Evolutionary conservation across 2,329 filamentous ascomycete genomes (phyloP), one percentile per base, ranked within the genome.

Genomic region (Colletotrichum euphorbiae): DNA sequence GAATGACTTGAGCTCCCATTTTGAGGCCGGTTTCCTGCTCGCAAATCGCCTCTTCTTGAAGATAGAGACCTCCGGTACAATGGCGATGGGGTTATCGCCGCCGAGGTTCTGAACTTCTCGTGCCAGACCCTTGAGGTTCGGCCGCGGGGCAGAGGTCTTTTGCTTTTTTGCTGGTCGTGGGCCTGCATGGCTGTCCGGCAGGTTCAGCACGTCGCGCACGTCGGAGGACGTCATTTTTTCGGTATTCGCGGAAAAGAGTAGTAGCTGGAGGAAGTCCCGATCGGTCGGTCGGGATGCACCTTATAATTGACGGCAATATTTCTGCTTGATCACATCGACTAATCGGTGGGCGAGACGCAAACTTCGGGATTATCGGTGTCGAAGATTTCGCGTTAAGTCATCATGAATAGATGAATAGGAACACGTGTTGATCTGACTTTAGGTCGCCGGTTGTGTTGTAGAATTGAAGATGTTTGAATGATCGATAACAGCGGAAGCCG

Each of bases 151-250:
- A 15, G 85, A 82, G 6, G 87, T 82, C 77, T 92, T 94, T 74
- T 91, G 89, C 77, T 95, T 94, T 82, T 96, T 97, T 48, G 87
- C 81, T 45, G 90, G 88, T 70, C 90, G 82, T 61, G 83, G 76
- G 58, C 80, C 81, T 57, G 81, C 74, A 57, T 80, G 74, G 69
- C 82, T 80, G 36, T 89, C 90, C 73, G 89, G 90, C 77, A 97
- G 84, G 79, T 94, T 93, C 76, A 97, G 89, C 77, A 97, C 93
- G 78, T 97, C 93, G 82, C 92, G 93, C 73, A 97, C 89, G 84
- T 97, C 93, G 78, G 90, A 87, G 71, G 91, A 91, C 69, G 90
- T 85, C 90, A 93, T 93, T 71, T 74, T 83, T 75, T 72, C 71
- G 65, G 72, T 66, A 68, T 71, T 62, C 58, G 11, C 15, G 31